These are phyloP conservation scores for Colletotrichum lupini DNA, from an alignment of 2,329 filamentous ascomycete genomes.

Conservation along the genomic window DNA sequence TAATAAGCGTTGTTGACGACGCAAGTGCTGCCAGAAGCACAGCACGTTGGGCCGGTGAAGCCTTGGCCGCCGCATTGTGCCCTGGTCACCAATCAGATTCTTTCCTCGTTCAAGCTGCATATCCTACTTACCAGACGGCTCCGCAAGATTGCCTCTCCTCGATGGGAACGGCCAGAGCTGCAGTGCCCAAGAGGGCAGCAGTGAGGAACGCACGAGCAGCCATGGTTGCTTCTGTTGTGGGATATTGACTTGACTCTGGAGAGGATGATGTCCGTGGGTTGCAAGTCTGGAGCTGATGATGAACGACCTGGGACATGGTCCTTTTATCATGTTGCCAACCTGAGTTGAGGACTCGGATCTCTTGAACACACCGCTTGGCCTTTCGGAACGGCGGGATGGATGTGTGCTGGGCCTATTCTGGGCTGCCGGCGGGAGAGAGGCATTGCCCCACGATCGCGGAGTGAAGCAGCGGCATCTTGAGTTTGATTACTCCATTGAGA, in stretches of 20 bases:
- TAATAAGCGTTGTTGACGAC: conserved; percentile 49
- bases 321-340: conserved; percentile 18
- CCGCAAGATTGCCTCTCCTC: conserved; percentile 54
- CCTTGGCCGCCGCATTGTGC: conserved; percentile 58
- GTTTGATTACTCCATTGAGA: conserved; percentile 24
- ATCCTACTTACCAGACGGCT: conserved; percentile 43
- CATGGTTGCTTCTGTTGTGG: conserved; percentile 22
- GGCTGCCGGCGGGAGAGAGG: not conserved
- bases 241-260: not conserved
- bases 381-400: conserved; percentile 31
- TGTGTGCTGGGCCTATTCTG: not conserved
- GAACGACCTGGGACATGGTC: not conserved
- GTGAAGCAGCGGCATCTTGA: conserved; percentile 18
- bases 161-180: conserved; percentile 53
- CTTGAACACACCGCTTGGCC: not conserved
- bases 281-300: not conserved
- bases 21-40: conserved; percentile 52
- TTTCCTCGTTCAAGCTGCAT: not conserved
- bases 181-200: conserved; percentile 34
- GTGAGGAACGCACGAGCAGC: conserved; percentile 30
- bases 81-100: conserved; percentile 35
- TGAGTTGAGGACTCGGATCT: not conserved
- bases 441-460: conserved; percentile 17
- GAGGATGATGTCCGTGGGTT: conserved; percentile 2
- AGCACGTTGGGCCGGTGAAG: conserved; percentile 58